Percentiles rank a stretch among this genome's conserved stretches.
Conservation (phyloP, 768 basidiomycete genomes). For the Suillus americanus region DNA sequence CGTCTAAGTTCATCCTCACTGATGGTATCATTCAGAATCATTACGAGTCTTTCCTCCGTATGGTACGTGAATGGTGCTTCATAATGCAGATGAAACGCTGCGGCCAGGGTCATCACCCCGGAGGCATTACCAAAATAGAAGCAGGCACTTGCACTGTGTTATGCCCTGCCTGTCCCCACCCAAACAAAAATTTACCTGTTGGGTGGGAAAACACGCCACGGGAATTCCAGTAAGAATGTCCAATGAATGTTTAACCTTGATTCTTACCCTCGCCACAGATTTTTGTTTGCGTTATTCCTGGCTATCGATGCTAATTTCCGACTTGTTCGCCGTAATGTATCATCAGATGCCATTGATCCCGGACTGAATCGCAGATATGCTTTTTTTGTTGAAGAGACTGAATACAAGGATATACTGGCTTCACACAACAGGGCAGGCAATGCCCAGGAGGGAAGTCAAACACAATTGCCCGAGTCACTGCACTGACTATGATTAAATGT, state of each 20-base stretch:
- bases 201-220: background rate
- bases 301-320: conserved; percentile 35
- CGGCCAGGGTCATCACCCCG: background rate
- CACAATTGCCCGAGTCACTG: background rate
- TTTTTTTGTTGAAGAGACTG: conserved; percentile 25
- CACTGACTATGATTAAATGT: background rate
- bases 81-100: background rate
- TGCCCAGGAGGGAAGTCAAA: background rate
- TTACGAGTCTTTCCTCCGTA: background rate
- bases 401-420: conserved; percentile 17
- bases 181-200: conserved; percentile 7
- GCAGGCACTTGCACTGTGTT: background rate
- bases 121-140: background rate
- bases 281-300: conserved; percentile 25
- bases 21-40: background rate
- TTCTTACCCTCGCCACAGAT: conserved; percentile 17
- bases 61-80: background rate
- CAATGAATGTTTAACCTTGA: background rate
- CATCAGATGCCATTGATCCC: conserved; percentile 25
- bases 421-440: conserved; percentile 6
- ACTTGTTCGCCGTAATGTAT: conserved; percentile 24
- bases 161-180: conserved; percentile 10
- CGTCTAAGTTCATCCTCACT: background rate
- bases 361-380: conserved; percentile 24
- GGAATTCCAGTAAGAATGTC: background rate